Evolutionary conservation across 2,329 filamentous ascomycete species (phyloP).

Genomic region (Apiospora phragmitis): DNA sequence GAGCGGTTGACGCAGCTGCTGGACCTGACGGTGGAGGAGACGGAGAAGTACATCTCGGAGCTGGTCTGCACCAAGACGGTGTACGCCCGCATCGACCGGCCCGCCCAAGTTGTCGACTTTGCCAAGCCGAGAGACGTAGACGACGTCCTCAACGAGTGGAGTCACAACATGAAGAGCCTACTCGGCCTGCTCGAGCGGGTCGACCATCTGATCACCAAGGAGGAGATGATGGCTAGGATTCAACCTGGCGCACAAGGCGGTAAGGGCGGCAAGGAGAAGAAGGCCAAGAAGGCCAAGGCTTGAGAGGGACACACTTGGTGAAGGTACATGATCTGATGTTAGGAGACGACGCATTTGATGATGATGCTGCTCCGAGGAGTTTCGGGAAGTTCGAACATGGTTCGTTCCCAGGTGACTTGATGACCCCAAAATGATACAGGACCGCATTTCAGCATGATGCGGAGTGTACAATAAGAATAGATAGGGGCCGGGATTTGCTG

Average conservation of each 20-base stretch:
- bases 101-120: slow-evolving; percentile 89
- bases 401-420: neutral
- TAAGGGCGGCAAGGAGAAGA: slow-evolving; percentile 40
- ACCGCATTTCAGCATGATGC: neutral
- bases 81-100: slow-evolving; percentile 94
- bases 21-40: slow-evolving; percentile 91
- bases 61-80: slow-evolving; percentile 97
- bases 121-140: slow-evolving; percentile 93
- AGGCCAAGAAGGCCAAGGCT: slow-evolving; percentile 27
- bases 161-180: slow-evolving; percentile 94
- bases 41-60: slow-evolving; percentile 98
- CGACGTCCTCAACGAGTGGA: slow-evolving; percentile 98
- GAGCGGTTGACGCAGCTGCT: slow-evolving; percentile 85
- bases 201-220: slow-evolving; percentile 97
- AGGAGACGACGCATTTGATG: neutral
- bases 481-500: neutral
- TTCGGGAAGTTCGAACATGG: neutral
- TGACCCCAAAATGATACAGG: slow-evolving; percentile 8
- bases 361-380: neutral
- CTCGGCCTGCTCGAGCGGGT: slow-evolving; percentile 85
- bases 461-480: slow-evolving; percentile 10
- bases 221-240: slow-evolving; percentile 99
- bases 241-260: slow-evolving; percentile 59
- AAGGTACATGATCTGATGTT: neutral
- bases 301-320: neutral